phyloP scores from a whole-genome alignment of 495 filamentous ascomycete species.

The Sphaerosporella brunnea region DNA sequence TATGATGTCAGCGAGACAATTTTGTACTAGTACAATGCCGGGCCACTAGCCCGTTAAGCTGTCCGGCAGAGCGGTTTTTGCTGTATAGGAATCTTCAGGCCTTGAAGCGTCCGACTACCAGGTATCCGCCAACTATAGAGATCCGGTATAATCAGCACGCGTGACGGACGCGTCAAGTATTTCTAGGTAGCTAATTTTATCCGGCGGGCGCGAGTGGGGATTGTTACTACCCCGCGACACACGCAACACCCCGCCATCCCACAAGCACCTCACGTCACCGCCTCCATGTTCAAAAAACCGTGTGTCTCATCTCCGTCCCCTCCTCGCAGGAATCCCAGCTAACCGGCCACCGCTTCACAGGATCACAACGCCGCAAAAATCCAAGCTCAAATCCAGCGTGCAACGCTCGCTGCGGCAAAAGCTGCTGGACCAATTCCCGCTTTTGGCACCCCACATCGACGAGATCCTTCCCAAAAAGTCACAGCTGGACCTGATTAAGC shows the following conservation, averaged over 20 bases:
- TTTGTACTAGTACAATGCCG: too few relatives aligned
- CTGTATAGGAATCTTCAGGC: too few relatives aligned
- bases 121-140: too few relatives aligned
- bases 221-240: neutral
- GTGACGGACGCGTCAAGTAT: too few relatives aligned
- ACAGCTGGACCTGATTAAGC: constrained; percentile 76
- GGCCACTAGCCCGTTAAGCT: too few relatives aligned
- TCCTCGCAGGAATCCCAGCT: constrained; percentile 7
- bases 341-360: constrained; percentile 31
- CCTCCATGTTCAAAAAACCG: constrained; percentile 86
- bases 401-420: constrained; percentile 71
- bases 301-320: constrained; percentile 22
- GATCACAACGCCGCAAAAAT: constrained; percentile 59
- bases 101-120: too few relatives aligned
- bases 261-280: constrained; percentile 1
- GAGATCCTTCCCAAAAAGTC: constrained; percentile 90
- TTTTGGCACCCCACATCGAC: constrained; percentile 76
- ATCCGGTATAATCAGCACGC: too few relatives aligned
- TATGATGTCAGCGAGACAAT: too few relatives aligned
- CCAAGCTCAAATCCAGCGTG: constrained; percentile 93
- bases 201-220: constrained; percentile 1
- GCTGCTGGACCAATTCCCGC: constrained; percentile 65
- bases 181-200: neutral
- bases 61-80: too few relatives aligned
- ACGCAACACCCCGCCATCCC: neutral